Base-by-base conservation (phyloP, 2,329 filamentous ascomycete species). In the Gliomastix tumulicola region DNA sequence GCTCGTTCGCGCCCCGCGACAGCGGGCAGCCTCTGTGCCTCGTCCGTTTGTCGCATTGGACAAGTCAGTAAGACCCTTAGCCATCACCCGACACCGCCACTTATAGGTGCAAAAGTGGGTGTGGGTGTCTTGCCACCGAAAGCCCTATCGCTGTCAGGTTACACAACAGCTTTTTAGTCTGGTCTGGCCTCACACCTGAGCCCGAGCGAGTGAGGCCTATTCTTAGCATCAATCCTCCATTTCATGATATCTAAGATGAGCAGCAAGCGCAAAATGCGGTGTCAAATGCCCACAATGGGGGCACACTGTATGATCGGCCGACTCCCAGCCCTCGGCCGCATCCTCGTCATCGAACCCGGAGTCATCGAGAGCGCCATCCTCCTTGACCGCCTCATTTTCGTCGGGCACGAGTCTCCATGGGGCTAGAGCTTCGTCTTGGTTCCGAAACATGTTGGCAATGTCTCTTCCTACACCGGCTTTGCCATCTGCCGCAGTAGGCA, bases 381-480 rank as follows among this genome's bases (percentile, higher is more conserved):
- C 51, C 11, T 49, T 35, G 35, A 54, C 50, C 8, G 54, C 53
- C 16, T 54, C 52, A 8, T 57, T 56, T 12, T 17, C 16, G 12
- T 49, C 53, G 6, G 57, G 56, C 11, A 36, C 21, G 9, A 79
- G 67, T 35, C 64, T 79, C 65, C 82, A 89, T 34, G 84, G 78
- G 41, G 71, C 77, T 37, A 88, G 61, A 21, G 79, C 72, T 31
- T 77, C 71, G 34, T 86, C 80, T 53, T 94, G 88, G 37, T 69
- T 71, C 49, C 68, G 78, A 55, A 96, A 94, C 88, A 96, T 94
- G 50, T 68, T 74, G 2, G 74, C 73, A 46, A 96, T 95, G 50
- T 95, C 81, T 44, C 84, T 71, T 2, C 85, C 86, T n/a, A 63
- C 66, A 21, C 71, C 74, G 9, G 64, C 60, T 40, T 68, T 62